These are phyloP conservation scores for Salix caprea DNA, from an alignment of 345 rosid genomes.

Conservation along the genomic window DNA sequence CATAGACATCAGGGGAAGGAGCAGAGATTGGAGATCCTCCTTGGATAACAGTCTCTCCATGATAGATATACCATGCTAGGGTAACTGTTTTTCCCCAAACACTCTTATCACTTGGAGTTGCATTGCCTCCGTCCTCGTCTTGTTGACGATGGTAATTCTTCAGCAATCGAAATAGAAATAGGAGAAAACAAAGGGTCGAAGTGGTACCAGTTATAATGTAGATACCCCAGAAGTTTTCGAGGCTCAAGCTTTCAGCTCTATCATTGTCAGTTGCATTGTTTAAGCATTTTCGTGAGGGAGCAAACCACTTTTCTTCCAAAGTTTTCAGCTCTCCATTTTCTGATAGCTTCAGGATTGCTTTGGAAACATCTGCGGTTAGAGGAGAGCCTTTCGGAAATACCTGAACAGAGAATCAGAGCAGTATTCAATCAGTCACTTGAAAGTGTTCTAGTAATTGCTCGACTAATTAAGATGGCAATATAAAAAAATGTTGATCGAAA, in stretches of 20 bases:
- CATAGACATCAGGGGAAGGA: background rate
- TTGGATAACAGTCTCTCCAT: conserved; percentile 5
- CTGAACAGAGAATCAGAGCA: conserved; percentile 15
- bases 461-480: background rate
- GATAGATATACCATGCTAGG: conserved; percentile 14
- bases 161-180: conserved; percentile 13
- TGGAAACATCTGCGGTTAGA: conserved; percentile 37
- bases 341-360: conserved; percentile 36
- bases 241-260: conserved; percentile 25
- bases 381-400: conserved; percentile 47
- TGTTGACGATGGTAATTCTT: background rate
- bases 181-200: conserved; percentile 35
- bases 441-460: background rate
- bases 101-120: conserved; percentile 4
- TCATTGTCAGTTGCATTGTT: conserved; percentile 7
- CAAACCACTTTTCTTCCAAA: conserved; percentile 35
- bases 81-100: conserved; percentile 17
- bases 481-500: background rate
- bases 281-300: conserved; percentile 14
- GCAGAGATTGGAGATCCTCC: conserved; percentile 3
- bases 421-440: background rate
- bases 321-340: conserved; percentile 31
- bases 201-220: conserved; percentile 27
- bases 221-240: conserved; percentile 46
- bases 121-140: conserved; percentile 2